A percentile compares a stretch with the other conserved stretches of the same genome.
Evolutionary conservation across 2,329 filamentous ascomycete genomes (phyloP).

Genomic region (Phaeosphaeria sp.): DNA sequence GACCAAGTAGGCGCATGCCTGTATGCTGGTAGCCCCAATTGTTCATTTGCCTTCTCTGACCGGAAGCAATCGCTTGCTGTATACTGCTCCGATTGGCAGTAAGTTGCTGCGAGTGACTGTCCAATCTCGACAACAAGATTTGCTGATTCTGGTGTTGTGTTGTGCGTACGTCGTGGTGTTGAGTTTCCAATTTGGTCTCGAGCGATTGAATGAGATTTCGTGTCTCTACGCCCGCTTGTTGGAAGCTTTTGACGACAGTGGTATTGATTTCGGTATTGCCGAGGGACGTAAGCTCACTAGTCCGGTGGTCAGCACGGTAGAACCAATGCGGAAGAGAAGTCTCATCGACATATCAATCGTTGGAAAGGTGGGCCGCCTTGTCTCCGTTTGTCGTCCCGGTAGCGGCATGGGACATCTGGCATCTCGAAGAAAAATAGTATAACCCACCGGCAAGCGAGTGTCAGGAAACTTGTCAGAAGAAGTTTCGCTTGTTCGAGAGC

Average conservation of each 20-base stretch:
- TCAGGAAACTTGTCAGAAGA: conserved; percentile 6
- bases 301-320: not conserved
- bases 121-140: not conserved
- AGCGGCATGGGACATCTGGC: too few species aligned
- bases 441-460: conserved; percentile 10
- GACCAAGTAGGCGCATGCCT: too few species aligned
- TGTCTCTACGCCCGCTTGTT: not conserved
- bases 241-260: not conserved
- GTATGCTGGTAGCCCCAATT: not conserved
- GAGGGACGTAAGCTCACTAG: not conserved
- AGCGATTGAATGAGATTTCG: not conserved
- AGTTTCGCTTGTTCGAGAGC: conserved; percentile 12
- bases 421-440: not conserved
- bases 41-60: not conserved
- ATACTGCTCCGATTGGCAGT: not conserved
- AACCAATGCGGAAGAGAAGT: not conserved
- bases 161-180: not conserved
- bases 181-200: not conserved
- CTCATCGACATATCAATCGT: too few species aligned
- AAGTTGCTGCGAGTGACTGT: not conserved
- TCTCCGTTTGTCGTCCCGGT: too few species aligned
- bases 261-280: not conserved
- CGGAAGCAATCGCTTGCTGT: not conserved
- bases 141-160: not conserved
- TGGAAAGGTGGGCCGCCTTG: too few species aligned